Percentiles rank a stretch among this genome's conserved stretches.
These are phyloP conservation scores for Irpex lacteus DNA, from an alignment of 1,284 basidiomycete species.

Conservation along the genomic window DNA sequence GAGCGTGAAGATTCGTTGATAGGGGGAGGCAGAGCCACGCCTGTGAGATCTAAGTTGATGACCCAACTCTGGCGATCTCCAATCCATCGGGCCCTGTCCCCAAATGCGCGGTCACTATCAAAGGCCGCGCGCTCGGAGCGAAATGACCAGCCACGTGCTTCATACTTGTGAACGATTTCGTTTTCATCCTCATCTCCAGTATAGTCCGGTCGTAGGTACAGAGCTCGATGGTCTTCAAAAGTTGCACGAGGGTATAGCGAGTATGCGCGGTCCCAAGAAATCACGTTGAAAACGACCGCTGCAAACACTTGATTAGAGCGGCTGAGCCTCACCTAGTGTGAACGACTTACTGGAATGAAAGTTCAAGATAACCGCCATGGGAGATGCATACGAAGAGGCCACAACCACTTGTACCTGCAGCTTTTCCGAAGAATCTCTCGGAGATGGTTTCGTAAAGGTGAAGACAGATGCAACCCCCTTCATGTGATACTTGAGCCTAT, in stretches of 20 bases:
- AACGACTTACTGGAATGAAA: slow-evolving; percentile 16
- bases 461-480: slow-evolving; percentile 10
- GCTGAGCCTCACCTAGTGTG: neutral
- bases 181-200: slow-evolving; percentile 4
- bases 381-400: neutral
- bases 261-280: slow-evolving; percentile 23
- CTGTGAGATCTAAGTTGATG: slow-evolving; percentile 17
- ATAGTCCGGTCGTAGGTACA: slow-evolving; percentile 11
- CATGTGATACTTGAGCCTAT: neutral
- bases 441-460: slow-evolving; percentile 9
- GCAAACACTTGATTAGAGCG: slow-evolving; percentile 29
- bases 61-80: slow-evolving; percentile 23
- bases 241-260: slow-evolving; percentile 29
- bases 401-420: slow-evolving; percentile 17
- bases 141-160: slow-evolving; percentile 22
- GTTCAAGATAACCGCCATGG: slow-evolving; percentile 14
- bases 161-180: slow-evolving; percentile 23
- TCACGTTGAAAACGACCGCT: slow-evolving; percentile 29
- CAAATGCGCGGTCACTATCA: slow-evolving; percentile 15
- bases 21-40: slow-evolving; percentile 13
- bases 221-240: slow-evolving; percentile 23
- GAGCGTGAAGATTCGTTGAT: neutral
- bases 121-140: neutral
- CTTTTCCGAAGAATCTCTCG: neutral
- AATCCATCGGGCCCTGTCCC: slow-evolving; percentile 20